A percentile compares a stretch with the other conserved stretches of the same genome.
Conservation (phyloP, 306 rosid genomes). For the Lithocarpus polystachyus region DNA sequence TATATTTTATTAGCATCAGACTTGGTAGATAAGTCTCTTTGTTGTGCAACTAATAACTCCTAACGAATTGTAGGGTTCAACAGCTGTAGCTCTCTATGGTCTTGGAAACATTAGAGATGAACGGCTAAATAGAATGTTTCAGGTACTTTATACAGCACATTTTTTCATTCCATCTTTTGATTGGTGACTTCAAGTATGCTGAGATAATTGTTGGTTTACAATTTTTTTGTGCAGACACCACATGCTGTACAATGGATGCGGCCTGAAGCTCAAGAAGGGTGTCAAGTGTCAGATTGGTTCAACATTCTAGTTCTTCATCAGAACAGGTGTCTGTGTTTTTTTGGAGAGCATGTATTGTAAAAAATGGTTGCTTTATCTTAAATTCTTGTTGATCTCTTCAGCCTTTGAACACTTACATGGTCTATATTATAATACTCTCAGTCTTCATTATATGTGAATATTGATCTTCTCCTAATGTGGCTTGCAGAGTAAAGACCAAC, state of each 20-base stretch:
- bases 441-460: slow-evolving; percentile 21
- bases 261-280: slow-evolving; percentile 88
- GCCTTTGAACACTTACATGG: slow-evolving; percentile 12
- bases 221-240: slow-evolving; percentile 72
- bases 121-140: slow-evolving; percentile 97
- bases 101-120: slow-evolving; percentile 98
- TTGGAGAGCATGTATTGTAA: slow-evolving; percentile 14
- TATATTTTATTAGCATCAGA: slow-evolving; percentile 21
- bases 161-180: slow-evolving; percentile 21
- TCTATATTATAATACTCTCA: slow-evolving; percentile 9
- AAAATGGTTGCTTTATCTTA: slow-evolving; percentile 14
- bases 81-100: slow-evolving; percentile 91
- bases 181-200: slow-evolving; percentile 17
- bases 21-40: slow-evolving; percentile 6
- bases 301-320: slow-evolving; percentile 98
- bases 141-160: slow-evolving; percentile 45
- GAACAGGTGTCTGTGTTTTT: slow-evolving; percentile 60
- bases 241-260: slow-evolving; percentile 99
- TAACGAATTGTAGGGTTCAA: slow-evolving; percentile 70
- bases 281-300: slow-evolving; percentile 91
- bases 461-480: slow-evolving; percentile 24
- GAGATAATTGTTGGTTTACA: slow-evolving; percentile 7
- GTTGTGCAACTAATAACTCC: slow-evolving; percentile 15
- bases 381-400: slow-evolving; percentile 4
- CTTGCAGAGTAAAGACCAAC: slow-evolving; percentile 87